phyloP scores from a whole-genome alignment of 2,329 filamentous ascomycete species.

The Cucurbitaria berberidis region DNA sequence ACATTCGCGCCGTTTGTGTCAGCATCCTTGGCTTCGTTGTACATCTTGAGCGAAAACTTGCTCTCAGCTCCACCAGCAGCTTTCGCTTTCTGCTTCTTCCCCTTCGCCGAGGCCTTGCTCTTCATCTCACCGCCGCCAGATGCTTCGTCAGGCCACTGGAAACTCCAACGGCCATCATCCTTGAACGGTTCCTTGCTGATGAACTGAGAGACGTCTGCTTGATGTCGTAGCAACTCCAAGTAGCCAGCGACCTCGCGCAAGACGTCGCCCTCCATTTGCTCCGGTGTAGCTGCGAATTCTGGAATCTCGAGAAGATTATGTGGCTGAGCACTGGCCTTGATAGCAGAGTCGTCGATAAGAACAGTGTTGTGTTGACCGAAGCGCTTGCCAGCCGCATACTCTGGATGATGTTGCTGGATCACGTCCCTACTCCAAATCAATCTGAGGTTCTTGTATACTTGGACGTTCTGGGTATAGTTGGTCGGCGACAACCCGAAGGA shows the following conservation, averaged over 20 bases:
- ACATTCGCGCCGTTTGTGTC: not conserved
- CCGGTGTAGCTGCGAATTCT: conserved; percentile 67
- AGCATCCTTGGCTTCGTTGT: no score
- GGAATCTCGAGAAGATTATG: conserved; percentile 81
- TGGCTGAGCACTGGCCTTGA: conserved; percentile 85
- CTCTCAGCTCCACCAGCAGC: no score
- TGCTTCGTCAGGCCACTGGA: conserved; percentile 30
- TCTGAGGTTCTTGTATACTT: conserved; percentile 87
- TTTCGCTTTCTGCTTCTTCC: conserved; percentile 11
- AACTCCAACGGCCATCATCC: conserved; percentile 34
- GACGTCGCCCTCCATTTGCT: conserved; percentile 51
- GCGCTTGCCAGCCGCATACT: conserved; percentile 38
- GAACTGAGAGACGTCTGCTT: conserved; percentile 68
- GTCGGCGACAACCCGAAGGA: conserved; percentile 68
- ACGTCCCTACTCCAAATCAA: conserved; percentile 67
- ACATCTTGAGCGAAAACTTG: no score
- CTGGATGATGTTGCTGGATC: conserved; percentile 54
- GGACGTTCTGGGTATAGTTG: conserved; percentile 74
- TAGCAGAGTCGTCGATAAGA: conserved; percentile 80
- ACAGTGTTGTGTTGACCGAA: conserved; percentile 90
- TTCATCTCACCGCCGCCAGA: conserved; percentile 20
- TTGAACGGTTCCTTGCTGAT: conserved; percentile 53
- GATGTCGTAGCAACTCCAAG: conserved; percentile 58
- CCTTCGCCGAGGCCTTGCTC: conserved; percentile 12
- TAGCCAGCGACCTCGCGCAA: conserved; percentile 60